These are phyloP conservation scores for Colletotrichum cuscutae DNA, from an alignment of 2,329 filamentous ascomycete species.

Conservation along the genomic window DNA sequence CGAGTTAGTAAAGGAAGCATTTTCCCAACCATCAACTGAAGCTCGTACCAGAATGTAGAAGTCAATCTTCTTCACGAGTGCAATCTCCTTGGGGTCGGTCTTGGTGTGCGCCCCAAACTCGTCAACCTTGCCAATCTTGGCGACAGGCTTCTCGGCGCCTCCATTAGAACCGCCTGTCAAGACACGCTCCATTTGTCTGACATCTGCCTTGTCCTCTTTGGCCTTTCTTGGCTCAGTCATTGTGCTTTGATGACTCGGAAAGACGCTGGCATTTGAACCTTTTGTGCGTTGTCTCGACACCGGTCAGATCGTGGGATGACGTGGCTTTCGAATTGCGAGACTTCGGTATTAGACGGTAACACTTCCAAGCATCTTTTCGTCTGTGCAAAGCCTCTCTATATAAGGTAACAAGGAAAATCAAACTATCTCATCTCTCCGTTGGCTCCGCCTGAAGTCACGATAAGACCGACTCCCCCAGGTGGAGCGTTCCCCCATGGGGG, in stretches of 20 bases:
- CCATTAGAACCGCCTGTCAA: slow-evolving; percentile 11
- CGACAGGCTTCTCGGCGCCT: slow-evolving; percentile 22
- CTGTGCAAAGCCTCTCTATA: slow-evolving; percentile 18
- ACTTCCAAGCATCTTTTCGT: neutral
- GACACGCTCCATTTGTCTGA: slow-evolving; percentile 23
- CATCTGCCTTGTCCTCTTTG: slow-evolving; percentile 13
- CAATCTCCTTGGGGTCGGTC: slow-evolving; percentile 50
- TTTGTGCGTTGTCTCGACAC: neutral
- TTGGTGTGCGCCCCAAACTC: slow-evolving; percentile 52
- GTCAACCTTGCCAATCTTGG: slow-evolving; percentile 37
- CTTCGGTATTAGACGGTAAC: neutral
- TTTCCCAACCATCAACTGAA: too few species aligned
- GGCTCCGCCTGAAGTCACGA: slow-evolving; percentile 20
- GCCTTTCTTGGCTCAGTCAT: slow-evolving; percentile 19
- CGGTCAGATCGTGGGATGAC: neutral
- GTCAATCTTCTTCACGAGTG: slow-evolving; percentile 47
- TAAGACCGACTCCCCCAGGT: neutral
- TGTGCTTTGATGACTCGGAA: neutral
- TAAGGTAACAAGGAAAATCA: neutral
- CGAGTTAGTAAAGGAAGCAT: slow-evolving; percentile 38
- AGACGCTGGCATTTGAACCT: neutral
- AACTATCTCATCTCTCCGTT: neutral
- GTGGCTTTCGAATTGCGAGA: neutral
- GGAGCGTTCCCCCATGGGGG: slow-evolving; percentile 28
- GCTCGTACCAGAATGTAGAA: slow-evolving; percentile 43